Evolutionary conservation across 306 rosid species (phyloP), one percentile per base, ranked within the genome.

Genomic region (Fragaria vesca): DNA sequence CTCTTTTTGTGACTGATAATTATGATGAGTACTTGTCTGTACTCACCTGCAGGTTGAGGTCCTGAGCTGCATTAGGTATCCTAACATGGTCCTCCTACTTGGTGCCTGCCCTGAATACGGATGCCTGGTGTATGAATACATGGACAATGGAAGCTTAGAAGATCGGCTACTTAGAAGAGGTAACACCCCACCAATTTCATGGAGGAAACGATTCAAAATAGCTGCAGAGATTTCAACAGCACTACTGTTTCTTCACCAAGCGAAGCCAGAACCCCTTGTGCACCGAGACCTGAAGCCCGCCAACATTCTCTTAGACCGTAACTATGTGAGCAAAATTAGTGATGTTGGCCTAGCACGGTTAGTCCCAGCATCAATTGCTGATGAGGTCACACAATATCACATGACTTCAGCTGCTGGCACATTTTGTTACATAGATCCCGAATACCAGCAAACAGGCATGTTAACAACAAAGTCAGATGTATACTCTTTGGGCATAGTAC

Each of bases 331-430:
- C 83, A 96, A 96, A 82, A 91, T 96, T 71, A 86, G 93, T 18
- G 99, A 95, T 48, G 97, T 93, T 16, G 99, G 97, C 47, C 88
- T 95, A 12, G 96, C 99, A 17, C 83, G 99, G 26, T 71, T 96
- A 77, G 99, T 96, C 46, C 97, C 97, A 0, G 83, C 86, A 58
- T 93, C 99, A 45, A 84, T 96, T 30, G 97, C 87, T 0, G 90
- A 96, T 71, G 79, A 72, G 40, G 94, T 96, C 69, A 96, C 99
- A 66, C 97, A 91, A 73, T 86, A 80, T 80, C 89, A 90, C 87
- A 79, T 96, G 96, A 96, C 99, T 79, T 84, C 98, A 16, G 97
- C 99, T 42, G 99, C 99, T 2, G 99, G 99, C 73, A 96, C 99
- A 45, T 91, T 96, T 51, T 96, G 96, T 84, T 96, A 96, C 87